Evolutionary conservation across 176 grass and related monocot species (phyloP), one percentile per base, ranked within the genome.

Genomic region (Phoenix dactylifera): DNA sequence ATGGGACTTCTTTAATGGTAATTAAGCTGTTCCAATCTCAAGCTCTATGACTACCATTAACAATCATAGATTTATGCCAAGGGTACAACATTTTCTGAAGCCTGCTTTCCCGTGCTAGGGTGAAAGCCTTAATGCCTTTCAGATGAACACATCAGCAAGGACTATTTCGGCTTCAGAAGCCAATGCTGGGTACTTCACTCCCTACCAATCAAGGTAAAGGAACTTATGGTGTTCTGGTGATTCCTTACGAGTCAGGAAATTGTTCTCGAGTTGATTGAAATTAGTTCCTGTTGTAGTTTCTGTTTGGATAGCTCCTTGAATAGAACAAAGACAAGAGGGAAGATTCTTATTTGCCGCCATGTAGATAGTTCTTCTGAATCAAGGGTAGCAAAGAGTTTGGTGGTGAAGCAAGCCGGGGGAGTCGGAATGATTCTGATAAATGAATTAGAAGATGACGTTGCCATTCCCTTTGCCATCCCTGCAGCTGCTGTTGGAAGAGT

Each of bases 1-100:
- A 71, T 20, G 56, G 56, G 17, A 58, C 50, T 16, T 59, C 25
- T 15, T 26, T 71, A 22, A 22, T 60, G 68, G 68, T 71, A 51
- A 60, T 26, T 59, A n/a, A 28, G 26, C 53, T 68, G 26, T 23
- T 51, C 18, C 16, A 15, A 51, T 50, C 16, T n/a, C 18, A 50
- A 50, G 7, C 16, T 59, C 7, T 54, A 24, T 18, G 24, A 17
- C 48, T 57, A 57, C 1, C 20, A 32, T 68, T 19, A 15, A 20
- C 4, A 22, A 22, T 54, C 6, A 44, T 15, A 16, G 16, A 24
- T 52, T 20, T 63, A 26, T n/a, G n/a, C 28, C 16, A 1, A 3
- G 12, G 3, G 9, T 44, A 12, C 7, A 14, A 44, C 35, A 44
- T 44, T 44, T 44, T 44, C 35, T 44, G 35, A 44, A 44, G 35